Base-by-base conservation (phyloP, 2,329 filamentous ascomycete genomes). In the Dactylonectria estremocensis region DNA sequence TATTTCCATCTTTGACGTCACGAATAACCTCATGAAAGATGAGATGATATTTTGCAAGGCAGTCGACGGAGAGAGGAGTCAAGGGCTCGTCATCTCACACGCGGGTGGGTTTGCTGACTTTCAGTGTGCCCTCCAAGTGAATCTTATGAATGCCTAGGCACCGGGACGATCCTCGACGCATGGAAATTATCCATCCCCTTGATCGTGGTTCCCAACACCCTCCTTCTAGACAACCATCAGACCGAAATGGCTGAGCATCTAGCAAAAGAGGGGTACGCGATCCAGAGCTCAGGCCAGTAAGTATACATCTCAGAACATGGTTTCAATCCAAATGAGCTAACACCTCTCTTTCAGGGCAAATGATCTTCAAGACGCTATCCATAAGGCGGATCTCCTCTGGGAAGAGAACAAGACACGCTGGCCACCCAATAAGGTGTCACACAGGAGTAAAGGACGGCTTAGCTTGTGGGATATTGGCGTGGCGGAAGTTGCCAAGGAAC, bases 141-240 rank as follows among this genome's bases (percentile, higher is more conserved):
- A 56, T 28, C 67, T 75, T 43, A 76, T 61, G 35, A 18, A 46
- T 2, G 8, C 37, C 14, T 16, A 97, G 95, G 95, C 16, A 95
- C 95, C 13, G 96, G 96, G 9, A 95, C 94, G 3, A 95, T 98
- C 31, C 86, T 98, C 1, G 94, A 95, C 78, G 94, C 91, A 1
- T 88, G 97, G 69, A 90, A 93, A 49, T 84, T 93, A 59, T 88
- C 90, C 14, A 84, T 95, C 0, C 91, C 93, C 3, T 84, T 98
- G n/a, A 88, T 99, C 56, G 94, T 97, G 1, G 95, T 99, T 2
- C 93, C 95, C 2, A 99, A 99, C 79, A 87, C 90, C 2, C 85
- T 86, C 7, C 87, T 99, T 0, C 87, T 97, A 74, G 91, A 97
- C 77, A 95, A 99, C 76, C 96, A 99, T 78, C 96, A 99, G 81